Evolutionary conservation across 352 stramenopile species (phyloP).

Genomic region (Phytopythium sindhum): DNA sequence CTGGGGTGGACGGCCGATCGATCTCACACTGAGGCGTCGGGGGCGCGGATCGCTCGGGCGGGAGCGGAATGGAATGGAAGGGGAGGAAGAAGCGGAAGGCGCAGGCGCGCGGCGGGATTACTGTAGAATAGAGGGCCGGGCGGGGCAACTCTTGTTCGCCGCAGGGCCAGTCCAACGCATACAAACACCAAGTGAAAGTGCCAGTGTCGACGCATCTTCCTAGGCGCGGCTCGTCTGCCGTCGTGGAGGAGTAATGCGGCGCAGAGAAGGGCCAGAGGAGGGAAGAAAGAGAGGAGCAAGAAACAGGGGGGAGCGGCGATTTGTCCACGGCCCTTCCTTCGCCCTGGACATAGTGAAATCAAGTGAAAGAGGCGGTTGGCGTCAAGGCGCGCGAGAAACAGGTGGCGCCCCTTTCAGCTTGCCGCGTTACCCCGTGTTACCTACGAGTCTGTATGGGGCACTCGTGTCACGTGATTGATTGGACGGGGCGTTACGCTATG

Average conservation of each 20-base stretch:
- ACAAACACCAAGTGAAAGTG: neutral
- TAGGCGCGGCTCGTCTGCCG: neutral
- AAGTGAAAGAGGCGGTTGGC: neutral
- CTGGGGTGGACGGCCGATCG: neutral
- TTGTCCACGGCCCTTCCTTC: too few species aligned
- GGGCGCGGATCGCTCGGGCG: neutral
- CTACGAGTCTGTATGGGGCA: constrained; percentile 1
- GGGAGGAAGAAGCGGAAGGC: neutral
- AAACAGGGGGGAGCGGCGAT: too few species aligned
- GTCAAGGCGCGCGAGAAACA: neutral
- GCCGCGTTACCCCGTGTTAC: neutral
- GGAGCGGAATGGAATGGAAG: neutral
- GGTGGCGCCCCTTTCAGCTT: neutral
- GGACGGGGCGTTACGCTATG: neutral
- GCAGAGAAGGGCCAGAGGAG: constrained; percentile 2
- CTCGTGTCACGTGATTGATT: neutral
- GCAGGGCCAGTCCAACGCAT: neutral
- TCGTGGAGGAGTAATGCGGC: neutral
- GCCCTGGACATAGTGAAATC: neutral
- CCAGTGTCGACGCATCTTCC: neutral
- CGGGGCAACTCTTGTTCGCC: neutral
- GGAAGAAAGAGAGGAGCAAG: neutral
- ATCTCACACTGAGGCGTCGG: neutral
- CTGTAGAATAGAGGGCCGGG: neutral
- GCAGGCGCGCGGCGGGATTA: neutral